These are phyloP conservation scores for Pleurotus tuoliensis DNA, from an alignment of 768 basidiomycete genomes.

Conservation along the genomic window DNA sequence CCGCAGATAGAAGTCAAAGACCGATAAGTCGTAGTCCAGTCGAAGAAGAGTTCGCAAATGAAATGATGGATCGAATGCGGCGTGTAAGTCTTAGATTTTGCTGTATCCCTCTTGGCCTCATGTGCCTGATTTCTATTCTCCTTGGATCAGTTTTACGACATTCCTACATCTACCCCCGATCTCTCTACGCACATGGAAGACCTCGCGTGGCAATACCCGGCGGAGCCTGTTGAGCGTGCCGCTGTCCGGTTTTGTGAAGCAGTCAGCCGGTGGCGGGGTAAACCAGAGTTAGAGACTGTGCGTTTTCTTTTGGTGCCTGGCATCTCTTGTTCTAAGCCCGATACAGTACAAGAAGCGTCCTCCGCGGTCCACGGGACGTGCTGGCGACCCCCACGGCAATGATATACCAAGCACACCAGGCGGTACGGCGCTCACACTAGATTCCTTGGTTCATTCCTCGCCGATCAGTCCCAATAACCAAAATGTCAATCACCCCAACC, in stretches of 20 bases:
- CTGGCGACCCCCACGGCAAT: conserved; percentile 5
- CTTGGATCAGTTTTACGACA: conserved; percentile 63
- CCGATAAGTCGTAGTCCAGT: conserved; percentile 20
- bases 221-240: conserved; percentile 77
- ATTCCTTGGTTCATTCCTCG: conserved; percentile 67
- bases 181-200: conserved; percentile 78
- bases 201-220: conserved; percentile 75
- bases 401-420: conserved; percentile 22
- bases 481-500: conserved; percentile 23
- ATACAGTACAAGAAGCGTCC: conserved; percentile 56
- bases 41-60: conserved; percentile 68
- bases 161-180: conserved; percentile 68
- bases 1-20: no score
- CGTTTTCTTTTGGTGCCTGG: conserved; percentile 16
- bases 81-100: conserved; percentile 43
- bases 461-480: conserved; percentile 48
- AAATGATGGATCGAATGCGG: conserved; percentile 70
- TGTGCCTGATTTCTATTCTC: conserved; percentile 1
- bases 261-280: conserved; percentile 77
- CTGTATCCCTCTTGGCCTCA: neutral
- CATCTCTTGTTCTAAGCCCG: conserved; percentile 21
- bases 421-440: conserved; percentile 49
- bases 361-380: conserved; percentile 18
- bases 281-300: conserved; percentile 80
- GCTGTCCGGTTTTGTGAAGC: conserved; percentile 80